Evolutionary conservation across 495 filamentous ascomycete genomes (phyloP), one percentile per base, ranked within the genome.

Genomic region (Paragyromitra xinjiangensis): DNA sequence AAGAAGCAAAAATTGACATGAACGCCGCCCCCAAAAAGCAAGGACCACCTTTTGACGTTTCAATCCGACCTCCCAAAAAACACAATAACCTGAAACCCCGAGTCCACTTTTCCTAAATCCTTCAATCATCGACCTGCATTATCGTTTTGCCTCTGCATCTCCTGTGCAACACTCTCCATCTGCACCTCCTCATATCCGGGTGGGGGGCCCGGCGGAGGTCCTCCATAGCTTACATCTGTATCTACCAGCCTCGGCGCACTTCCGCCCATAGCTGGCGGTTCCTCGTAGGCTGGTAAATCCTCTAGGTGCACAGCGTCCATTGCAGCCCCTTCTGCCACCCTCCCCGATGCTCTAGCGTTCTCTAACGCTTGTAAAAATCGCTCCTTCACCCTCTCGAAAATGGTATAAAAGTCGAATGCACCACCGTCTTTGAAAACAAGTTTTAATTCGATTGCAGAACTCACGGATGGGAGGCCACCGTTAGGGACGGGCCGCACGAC

Each of bases 161-260:
- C 89, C 29, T 88, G 83, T 39, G 85, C 89, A n/a, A 97, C 86
- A 74, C 91, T 93, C 73, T 92, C 89, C 69, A 89, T 87, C 83
- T 97, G 95, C 39, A 91, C 92, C 82, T 97, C 94, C 81, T 98
- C 92, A 83, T 99, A 99, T 45, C 92, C 93, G 44, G 95, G 95
- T 40, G 95, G 95, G 16, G 94, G 94, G 73, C 95, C 95, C 72
- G 88, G 85, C 0, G 94, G 94, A 22, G 86, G 86, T n/a, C 34
- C 68, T 5, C 62, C 56, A 68, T 84, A 85, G 69, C 58, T 69
- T 44, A 70, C 73, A 55, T 44, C 50, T 53, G 44, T 73, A 69
- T 65, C 67, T 39, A 78, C 78, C 9, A 71, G 58, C 59, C 34
- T 73, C 37, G 69, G 22, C n/a, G 16, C 26, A 24, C 59, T 37